Conservation (phyloP, 257 asterid genomes). For the Pogostemon cablin region DNA sequence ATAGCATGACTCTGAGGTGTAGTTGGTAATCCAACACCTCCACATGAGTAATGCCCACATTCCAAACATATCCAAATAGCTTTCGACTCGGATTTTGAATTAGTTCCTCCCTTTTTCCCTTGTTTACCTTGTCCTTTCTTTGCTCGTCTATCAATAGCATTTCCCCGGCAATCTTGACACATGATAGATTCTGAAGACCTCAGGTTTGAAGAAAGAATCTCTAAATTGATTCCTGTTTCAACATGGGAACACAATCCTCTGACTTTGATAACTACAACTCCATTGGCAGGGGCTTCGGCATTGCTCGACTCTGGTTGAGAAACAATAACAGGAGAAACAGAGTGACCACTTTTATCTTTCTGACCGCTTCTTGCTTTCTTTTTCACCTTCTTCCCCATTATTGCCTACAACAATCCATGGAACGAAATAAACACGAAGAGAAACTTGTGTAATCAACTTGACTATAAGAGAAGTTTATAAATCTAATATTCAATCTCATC, state of each 20-base stretch:
- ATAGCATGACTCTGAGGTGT: constrained; percentile 81
- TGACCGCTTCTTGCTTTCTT: constrained; percentile 63
- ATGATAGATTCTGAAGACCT: constrained; percentile 43
- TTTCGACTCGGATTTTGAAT: constrained; percentile 48
- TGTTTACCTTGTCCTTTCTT: constrained; percentile 67
- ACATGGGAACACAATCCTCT: constrained; percentile 64
- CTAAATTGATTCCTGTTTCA: constrained; percentile 61
- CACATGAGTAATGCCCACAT: constrained; percentile 85
- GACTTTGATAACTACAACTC: constrained; percentile 45
- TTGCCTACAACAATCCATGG: constrained; percentile 45
- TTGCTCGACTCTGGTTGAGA: constrained; percentile 32
- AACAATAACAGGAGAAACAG: constrained; percentile 37
- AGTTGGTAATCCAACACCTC: constrained; percentile 83
- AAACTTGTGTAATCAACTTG: neutral
- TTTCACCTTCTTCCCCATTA: constrained; percentile 82
- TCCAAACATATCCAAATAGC: constrained; percentile 87
- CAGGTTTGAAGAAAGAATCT: constrained; percentile 58
- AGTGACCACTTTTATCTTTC: constrained; percentile 56
- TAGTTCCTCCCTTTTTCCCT: constrained; percentile 64
- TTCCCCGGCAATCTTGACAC: constrained; percentile 83
- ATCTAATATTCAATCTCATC: constrained; percentile 1
- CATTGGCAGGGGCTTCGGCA: constrained; percentile 44
- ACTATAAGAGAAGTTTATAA: constrained; percentile 4
- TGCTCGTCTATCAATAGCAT: constrained; percentile 50
- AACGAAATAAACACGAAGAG: constrained; percentile 23